Percentiles rank a stretch among this genome's conserved stretches.
Conservation (phyloP, 257 asterid genomes). For the Anisodus tanguticus region DNA sequence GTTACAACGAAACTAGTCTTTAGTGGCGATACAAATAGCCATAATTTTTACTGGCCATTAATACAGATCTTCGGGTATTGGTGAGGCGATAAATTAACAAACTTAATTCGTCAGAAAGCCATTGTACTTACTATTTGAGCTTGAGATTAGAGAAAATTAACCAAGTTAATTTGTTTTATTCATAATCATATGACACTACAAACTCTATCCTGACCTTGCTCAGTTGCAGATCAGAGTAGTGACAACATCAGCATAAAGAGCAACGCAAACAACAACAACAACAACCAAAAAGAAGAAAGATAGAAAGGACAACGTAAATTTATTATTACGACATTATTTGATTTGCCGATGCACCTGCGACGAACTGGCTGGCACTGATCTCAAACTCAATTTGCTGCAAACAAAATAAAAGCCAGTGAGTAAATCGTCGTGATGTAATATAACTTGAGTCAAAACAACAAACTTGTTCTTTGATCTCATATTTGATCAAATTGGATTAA, state of each 20-base stretch:
- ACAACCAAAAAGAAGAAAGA: not conserved
- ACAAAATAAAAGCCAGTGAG: not conserved
- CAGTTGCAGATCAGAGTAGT: not conserved
- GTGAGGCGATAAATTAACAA: not conserved
- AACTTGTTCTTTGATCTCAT: not conserved
- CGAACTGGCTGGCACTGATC: not conserved
- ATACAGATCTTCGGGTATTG: not conserved
- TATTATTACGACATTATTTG: not conserved
- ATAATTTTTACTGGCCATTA: too few species aligned
- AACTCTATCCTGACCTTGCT: not conserved
- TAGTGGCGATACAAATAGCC: too few species aligned
- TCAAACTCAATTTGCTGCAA: slow-evolving; percentile 27
- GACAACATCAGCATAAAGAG: not conserved
- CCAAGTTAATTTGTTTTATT: not conserved
- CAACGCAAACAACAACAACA: not conserved
- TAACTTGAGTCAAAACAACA: not conserved
- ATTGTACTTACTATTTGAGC: not conserved
- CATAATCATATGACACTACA: slow-evolving; percentile 8
- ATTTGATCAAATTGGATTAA: not conserved
- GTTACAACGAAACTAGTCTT: too few species aligned
- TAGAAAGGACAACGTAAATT: not conserved
- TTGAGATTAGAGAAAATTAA: not conserved
- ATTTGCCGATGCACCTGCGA: not conserved
- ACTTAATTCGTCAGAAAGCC: not conserved
- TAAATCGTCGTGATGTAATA: not conserved